Conservation (phyloP, 176 grass and related monocot species). For the Miscanthus lutarioriparius region DNA sequence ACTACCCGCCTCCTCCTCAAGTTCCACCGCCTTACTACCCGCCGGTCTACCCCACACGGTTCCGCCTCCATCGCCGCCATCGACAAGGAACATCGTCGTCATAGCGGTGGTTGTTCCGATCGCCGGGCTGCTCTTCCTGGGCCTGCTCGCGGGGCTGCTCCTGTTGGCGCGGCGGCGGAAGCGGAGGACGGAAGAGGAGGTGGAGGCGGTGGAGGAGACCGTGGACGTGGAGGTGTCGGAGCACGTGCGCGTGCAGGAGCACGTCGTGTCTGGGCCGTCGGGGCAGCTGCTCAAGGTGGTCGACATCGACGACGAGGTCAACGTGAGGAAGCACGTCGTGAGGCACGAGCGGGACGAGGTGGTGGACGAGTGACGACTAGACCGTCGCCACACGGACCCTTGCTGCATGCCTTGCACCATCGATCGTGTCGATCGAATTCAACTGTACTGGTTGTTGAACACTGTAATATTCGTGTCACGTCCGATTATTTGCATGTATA, state of each 20-base stretch:
- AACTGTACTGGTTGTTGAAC: too few relatives aligned
- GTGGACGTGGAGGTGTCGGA: conserved; percentile 11
- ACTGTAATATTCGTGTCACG: too few relatives aligned
- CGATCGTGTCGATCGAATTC: too few relatives aligned
- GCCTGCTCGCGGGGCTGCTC: conserved; percentile 27
- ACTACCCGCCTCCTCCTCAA: neutral
- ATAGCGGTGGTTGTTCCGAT: conserved; percentile 41
- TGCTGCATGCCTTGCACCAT: too few relatives aligned
- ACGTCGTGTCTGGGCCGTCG: conserved; percentile 23
- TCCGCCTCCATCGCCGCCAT: neutral
- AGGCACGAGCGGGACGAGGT: neutral
- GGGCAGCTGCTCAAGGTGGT: conserved; percentile 37
- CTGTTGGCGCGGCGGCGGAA: neutral
- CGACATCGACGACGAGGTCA: conserved; percentile 36
- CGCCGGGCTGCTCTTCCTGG: conserved; percentile 35
- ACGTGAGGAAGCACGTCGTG: conserved; percentile 33
- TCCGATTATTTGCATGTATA: too few relatives aligned
- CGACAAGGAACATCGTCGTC: neutral
- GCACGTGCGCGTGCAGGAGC: conserved; percentile 28
- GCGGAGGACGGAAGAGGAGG: neutral
- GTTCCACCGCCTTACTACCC: neutral
- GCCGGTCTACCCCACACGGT: neutral
- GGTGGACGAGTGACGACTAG: neutral
- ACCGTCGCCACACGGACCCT: too few relatives aligned
- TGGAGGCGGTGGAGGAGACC: neutral